phyloP scores from a whole-genome alignment of 2,329 filamentous ascomycete genomes.

The Paraphaeosphaeria minitans region DNA sequence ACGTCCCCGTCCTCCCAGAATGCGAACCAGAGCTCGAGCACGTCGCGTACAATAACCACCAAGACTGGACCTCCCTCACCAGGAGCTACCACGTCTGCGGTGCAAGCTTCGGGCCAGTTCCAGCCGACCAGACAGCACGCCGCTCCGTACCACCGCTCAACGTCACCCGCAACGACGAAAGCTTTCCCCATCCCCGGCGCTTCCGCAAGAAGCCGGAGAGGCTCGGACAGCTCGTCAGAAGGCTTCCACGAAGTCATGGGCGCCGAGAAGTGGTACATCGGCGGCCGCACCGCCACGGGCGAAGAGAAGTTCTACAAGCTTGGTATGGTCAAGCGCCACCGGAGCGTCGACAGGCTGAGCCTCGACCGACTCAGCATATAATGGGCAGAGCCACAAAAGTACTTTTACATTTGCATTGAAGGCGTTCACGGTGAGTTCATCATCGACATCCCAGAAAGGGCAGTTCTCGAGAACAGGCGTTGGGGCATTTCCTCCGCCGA shows the following conservation, averaged over 20 bases:
- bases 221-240: conserved; percentile 76
- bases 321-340: conserved; percentile 73
- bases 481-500: background rate
- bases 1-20: conserved; percentile 41
- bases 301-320: conserved; percentile 83
- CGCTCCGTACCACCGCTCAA: conserved; percentile 45
- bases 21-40: conserved; percentile 46
- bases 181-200: conserved; percentile 44
- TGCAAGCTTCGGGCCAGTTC: conserved; percentile 46
- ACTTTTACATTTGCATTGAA: conserved; percentile 28
- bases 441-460: background rate
- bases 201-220: conserved; percentile 57
- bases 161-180: conserved; percentile 40
- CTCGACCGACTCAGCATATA: conserved; percentile 76
- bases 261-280: conserved; percentile 81
- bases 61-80: conserved; percentile 40
- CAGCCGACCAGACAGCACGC: conserved; percentile 51
- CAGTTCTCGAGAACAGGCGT: background rate
- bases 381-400: conserved; percentile 32
- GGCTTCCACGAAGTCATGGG: conserved; percentile 75
- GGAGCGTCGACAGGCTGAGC: conserved; percentile 76
- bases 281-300: conserved; percentile 74
- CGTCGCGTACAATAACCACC: conserved; percentile 47
- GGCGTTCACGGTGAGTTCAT: conserved; percentile 13
- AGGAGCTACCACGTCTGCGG: conserved; percentile 46